Base-by-base conservation (phyloP, 139 green algal species). In the Zygnema circumcarinatum region DNA sequence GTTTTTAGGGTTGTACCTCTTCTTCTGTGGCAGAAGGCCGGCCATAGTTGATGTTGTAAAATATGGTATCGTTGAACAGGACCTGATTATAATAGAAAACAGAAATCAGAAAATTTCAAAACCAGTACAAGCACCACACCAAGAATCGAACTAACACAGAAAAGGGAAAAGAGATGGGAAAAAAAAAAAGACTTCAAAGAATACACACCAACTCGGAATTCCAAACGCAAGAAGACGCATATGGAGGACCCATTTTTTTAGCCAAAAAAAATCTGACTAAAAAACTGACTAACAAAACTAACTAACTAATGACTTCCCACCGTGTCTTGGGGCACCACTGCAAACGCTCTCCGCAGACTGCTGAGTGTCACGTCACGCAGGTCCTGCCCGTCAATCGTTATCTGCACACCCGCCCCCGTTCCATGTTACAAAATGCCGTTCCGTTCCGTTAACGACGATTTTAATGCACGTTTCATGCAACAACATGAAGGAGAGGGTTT, bases 21-120 rank as follows among this genome's bases (percentile, higher is more conserved):
- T 81, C 92, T 7, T 87, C 85, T 0, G 79, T 87, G 7, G 88
- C 87, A 25, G 82, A 81, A 1, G 35, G 41, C 31, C 67, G 75
- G 0, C 95, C 95, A 89, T 98, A 98, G 41, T 88, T 82, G 38
- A 98, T 96, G 91, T 98, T 98, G 92, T 98, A 95, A 38, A 93
- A 67, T n/a, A 98, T 94, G 40, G 92, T 96, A 88, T 98, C 94
- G 89, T 98, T 98, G 91, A 98, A 98, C 76, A 98, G 90, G 7
- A 98, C 85, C 95, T 1, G 90, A 92, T 89, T 96, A n/a, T n/a
- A n/a, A n/a, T n/a, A n/a, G n/a, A n/a, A n/a, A n/a, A n/a, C 94
- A 90, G 95, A 87, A 36, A 74, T 88, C 56, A 25, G 25, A 72
- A 31, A n/a, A n/a, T n/a, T n/a, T n/a, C n/a, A n/a, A n/a, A n/a